These are phyloP conservation scores for Termitomyces sp. DNA, from an alignment of 768 basidiomycete genomes.

Conservation along the genomic window DNA sequence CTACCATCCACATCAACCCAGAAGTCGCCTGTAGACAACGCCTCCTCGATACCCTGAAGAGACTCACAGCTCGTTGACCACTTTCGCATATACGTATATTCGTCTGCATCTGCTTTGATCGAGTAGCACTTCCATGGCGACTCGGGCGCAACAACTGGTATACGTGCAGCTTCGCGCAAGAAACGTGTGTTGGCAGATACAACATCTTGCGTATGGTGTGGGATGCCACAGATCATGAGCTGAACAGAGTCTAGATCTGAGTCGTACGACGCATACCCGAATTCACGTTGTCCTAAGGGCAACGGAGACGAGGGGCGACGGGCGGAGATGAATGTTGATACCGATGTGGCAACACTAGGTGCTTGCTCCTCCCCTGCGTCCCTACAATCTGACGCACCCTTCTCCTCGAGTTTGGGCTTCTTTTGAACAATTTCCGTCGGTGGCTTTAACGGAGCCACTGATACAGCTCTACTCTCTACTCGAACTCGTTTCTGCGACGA, in stretches of 20 bases:
- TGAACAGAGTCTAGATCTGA: not conserved
- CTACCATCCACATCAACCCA: not conserved
- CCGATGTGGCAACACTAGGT: not conserved
- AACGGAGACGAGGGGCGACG: not conserved
- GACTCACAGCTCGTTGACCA: not conserved
- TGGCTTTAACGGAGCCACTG: not conserved
- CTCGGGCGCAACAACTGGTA: not conserved
- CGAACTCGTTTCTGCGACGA: not conserved
- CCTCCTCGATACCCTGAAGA: not conserved
- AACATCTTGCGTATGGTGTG: not conserved
- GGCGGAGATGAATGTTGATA: not conserved
- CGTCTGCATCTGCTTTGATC: not conserved
- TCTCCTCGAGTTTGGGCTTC: not conserved
- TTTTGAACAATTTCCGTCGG: not conserved
- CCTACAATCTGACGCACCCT: not conserved
- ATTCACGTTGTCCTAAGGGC: not conserved
- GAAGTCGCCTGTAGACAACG: not conserved
- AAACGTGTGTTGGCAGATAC: slow-evolving; percentile 1
- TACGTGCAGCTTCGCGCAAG: not conserved
- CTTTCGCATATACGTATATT: not conserved
- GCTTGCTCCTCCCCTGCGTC: not conserved
- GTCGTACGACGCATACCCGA: not conserved
- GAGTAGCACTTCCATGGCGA: not conserved
- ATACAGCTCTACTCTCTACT: not conserved
- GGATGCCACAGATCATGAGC: slow-evolving; percentile 1